Base-by-base conservation (phyloP, 2,329 filamentous ascomycete species). In the Colletotrichum tofieldiae region DNA sequence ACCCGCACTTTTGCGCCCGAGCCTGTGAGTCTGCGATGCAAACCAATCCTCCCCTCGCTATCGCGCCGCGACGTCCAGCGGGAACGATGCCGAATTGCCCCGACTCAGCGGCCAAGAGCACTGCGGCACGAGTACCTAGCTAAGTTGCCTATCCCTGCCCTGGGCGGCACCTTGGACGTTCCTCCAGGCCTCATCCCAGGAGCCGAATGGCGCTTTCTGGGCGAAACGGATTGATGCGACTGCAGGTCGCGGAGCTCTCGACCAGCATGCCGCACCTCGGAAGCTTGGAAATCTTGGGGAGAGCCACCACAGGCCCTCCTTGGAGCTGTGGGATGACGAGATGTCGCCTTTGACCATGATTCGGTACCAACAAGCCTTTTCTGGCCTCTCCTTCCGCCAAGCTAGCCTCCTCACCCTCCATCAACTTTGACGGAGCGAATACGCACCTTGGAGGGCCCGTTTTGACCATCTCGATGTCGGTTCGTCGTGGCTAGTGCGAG, bases 261-360 rank as follows among this genome's bases (percentile, higher is more conserved):
- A 32, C 52, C 58, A 59, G 54, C 59, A 70, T 60, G 65, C 69
- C 49, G 69, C 65, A 72, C 62, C 49, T 63, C 65, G 69, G 69
- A 71, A 71, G 69, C 69, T 61, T 58, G 69, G 60, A 43, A 61
- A 59, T 52, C 56, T 55, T 49, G 65, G 65, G 54, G 20, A 70
- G 54, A 67, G 47, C 67, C 56, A 35, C 39, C 63, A 20, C 51
- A 12, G 39, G 39, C 47, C 69, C 54, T 69, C 52, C 37, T 65
- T 32, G 66, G 43, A 65, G 55, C 59, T 72, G 59, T 41, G 60
- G 37, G 26, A 70, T 70, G 70, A 70, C 70, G 59, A 60, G 54
- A 63, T 69, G 29, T 37, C 55, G 23, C 23, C 49, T 64, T 35
- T 52, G 26, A n/a, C 39, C 65, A 72, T 60, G 70, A 72, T 72